Evolutionary conservation across 768 basidiomycete genomes (phyloP), one percentile per base, ranked within the genome.

Genomic region (Boletus sp.): DNA sequence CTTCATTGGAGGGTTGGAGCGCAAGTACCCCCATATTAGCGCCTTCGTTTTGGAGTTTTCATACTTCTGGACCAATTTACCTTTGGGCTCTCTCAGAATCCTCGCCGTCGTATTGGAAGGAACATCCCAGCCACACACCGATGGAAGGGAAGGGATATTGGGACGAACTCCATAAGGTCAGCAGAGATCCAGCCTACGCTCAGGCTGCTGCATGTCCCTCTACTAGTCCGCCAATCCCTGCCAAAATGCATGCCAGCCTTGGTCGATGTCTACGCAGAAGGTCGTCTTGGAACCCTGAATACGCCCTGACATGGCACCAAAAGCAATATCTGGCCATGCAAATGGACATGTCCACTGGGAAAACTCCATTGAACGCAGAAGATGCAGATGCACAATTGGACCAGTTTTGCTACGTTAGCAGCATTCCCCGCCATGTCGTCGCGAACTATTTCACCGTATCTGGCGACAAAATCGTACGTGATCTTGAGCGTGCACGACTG

Each of bases 241-340:
- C 66, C 25, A 62, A 61, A 37, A 63, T 68, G 13, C 66, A 62
- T 21, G 41, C 71, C 21, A 62, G 66, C 27, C 61, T 80, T 15
- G 73, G 71, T 47, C 76, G 77, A 53, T 78, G 79, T n/a, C 71
- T 89, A n/a, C 80, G 83, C 39, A 81, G 85, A 17, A 59, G 69
- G 23, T 71, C 70, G 2, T 83, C 84, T 2, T 92, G 90, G 90
- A 77, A 72, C 32, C 64, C 77, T 14, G 65, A 74, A 6, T 91
- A 90, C 62, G 72, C 77, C 51, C 69, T 92, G 44, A 82, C 85
- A 0, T 83, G 80, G 79, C 79, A 82, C 64, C 90, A 92, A 67
- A 79, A 74, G 38, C 80, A 80, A 51, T 90, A 84, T 69, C 70
- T 92, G 57, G 75, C 75, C 39, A 77, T 76, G 51, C 81, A 77